Evolutionary conservation across 139 green algal genomes (phyloP).

Genomic region (Dunaliella sp.): DNA sequence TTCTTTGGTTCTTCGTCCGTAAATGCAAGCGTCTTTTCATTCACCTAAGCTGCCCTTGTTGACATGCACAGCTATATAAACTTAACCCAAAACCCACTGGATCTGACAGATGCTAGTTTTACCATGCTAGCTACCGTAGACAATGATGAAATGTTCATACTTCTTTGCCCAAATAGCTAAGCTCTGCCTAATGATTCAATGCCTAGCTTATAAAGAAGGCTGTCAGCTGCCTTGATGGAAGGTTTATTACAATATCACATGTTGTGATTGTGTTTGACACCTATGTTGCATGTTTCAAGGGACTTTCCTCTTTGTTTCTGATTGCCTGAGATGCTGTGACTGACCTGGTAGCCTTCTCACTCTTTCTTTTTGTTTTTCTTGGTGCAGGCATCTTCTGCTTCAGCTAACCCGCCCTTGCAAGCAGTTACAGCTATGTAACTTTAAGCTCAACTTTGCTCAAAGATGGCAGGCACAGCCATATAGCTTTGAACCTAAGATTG

Average conservation of each 20-base stretch:
- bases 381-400: no score
- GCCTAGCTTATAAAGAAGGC: background rate
- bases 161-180: background rate
- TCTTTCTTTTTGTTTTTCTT: no score
- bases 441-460: background rate
- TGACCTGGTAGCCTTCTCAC: no score
- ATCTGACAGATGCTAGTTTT: background rate
- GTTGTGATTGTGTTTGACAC: background rate
- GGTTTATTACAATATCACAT: background rate
- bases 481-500: no score
- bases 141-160: background rate
- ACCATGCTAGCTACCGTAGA: background rate
- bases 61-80: background rate
- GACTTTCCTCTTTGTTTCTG: no score
- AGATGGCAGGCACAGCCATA: background rate
- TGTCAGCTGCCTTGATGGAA: background rate
- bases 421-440: no score
- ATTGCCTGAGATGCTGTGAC: no score
- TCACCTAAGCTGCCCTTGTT: background rate
- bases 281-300: no score
- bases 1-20: no score
- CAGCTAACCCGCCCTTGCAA: no score
- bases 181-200: no score
- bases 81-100: background rate
- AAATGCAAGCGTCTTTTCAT: background rate